Base-by-base conservation (phyloP, 345 rosid species). In the Citrus maxima region DNA sequence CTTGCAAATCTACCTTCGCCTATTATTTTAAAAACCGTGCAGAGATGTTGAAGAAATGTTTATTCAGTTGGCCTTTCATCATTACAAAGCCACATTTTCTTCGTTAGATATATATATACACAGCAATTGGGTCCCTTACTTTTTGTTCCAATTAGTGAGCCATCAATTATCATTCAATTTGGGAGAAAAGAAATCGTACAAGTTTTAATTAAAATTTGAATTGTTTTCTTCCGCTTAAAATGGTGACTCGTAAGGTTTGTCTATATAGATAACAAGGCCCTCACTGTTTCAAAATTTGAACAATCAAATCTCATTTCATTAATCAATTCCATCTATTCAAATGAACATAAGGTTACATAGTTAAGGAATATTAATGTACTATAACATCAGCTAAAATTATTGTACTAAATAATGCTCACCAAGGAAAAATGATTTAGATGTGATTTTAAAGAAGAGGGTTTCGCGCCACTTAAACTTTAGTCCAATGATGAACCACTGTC, bases 111-210 rank as follows among this genome's bases (percentile, higher is more conserved):
- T 42, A 1, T 13, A 46, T 3, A 46, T 3, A 46, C 6, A 34
- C 7, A 35, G 7, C 35, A 35, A 3, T 67, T 67, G 76, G 76
- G 80, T 12, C 64, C 81, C 37, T 35, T 28, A 54, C 77, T 51
- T 78, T 72, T 42, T 72, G 63, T 8, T 58, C 55, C 76, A 78
- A 64, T 72, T 78, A 78, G 71, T 75, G 78, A 75, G 60, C 70
- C 60, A 40, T 42, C 67, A 59, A 38, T 42, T 38, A 21, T 27
- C 56, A 28, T 62, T 13, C 22, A 28, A 27, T 28, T 54, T 54
- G 18, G n/a, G 12, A 21, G 7, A 64, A 64, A 64, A 64, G 10
- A 64, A 28, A 2, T 5, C 21, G 6, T 12, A 10, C 18, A 10
- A 10, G 16, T 3, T 13, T 62, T 18, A 4, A 62, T 64, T 32